Base-by-base conservation (phyloP, 768 basidiomycete genomes). In the Lactarius psammicola region DNA sequence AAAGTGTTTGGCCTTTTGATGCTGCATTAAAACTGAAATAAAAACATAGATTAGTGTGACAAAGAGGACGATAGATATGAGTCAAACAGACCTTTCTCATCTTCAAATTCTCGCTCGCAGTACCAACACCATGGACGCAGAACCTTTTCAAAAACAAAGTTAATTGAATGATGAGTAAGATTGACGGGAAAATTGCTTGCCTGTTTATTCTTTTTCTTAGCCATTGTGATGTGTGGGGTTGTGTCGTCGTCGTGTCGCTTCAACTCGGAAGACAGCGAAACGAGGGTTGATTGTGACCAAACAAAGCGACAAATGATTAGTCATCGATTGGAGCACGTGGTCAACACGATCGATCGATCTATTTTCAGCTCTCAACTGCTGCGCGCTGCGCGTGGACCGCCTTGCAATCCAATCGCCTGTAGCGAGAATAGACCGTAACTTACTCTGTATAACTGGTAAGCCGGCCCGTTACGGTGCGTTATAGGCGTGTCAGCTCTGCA, bases 1-100 rank as follows among this genome's bases (percentile, higher is more conserved):
- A 83, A 98, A 99, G 75, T 98, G 96, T 77, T 99, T 99, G 15
- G 97, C 96, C 78, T 98, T 98, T 75, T 99, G 96, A 77, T 99
- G 96, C 77, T 97, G 95, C 87, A 98, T 94, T 68, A 99, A 85
- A 70, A 99, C 97, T 95, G 72, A 9, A n/a, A n/a, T n/a, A n/a
- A n/a, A n/a, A n/a, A 0, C 42, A 56, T 28, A 51, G 38, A 28
- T 15, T 18, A 34, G 28, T 23, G 23, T 26, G 30, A 56, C 6
- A 63, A 44, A 23, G n/a, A 9, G 2, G 40, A 13, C n/a, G 26
- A 56, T 8, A 20, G 26, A 46, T 15, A 6, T 63, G 33, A 38
- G 61, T 53, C 56, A 71, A 56, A 78, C 81, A 23, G 56, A 93
- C 95, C 95, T 80, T 98, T 98, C 78, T 98, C 95, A 84, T 99